Percentiles rank a stretch among this genome's conserved stretches.
These are phyloP conservation scores for Psidium guajava DNA, from an alignment of 345 rosid species.

Conservation along the genomic window DNA sequence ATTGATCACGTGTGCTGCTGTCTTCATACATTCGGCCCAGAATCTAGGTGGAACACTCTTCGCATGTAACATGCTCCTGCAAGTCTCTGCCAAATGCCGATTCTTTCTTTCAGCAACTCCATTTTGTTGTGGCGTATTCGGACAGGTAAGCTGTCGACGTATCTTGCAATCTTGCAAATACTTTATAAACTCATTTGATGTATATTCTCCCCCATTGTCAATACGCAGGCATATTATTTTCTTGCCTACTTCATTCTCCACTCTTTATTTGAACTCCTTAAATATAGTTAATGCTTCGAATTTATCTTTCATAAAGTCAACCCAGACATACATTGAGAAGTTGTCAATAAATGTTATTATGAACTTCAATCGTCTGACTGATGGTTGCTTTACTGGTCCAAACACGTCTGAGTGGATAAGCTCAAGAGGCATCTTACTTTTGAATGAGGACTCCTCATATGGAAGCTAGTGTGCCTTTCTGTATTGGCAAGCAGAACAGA, in stretches of 20 bases:
- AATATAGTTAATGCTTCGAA: not conserved
- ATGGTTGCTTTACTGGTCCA: not conserved
- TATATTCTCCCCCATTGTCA: not conserved
- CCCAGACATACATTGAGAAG: not conserved
- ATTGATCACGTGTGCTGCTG: not conserved
- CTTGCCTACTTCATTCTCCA: not conserved
- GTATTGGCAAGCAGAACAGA: not conserved
- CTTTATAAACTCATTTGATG: not conserved
- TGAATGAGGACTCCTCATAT: not conserved
- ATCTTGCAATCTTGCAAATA: not conserved
- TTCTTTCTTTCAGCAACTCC: not conserved
- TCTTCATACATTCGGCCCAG: slow-evolving; percentile 2
- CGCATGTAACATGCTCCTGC: not conserved
- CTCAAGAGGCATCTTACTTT: not conserved
- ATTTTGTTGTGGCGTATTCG: not conserved
- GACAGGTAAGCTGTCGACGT: too few relatives aligned
- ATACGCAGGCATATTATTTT: not conserved
- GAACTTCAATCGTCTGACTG: not conserved
- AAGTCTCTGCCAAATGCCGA: not conserved
- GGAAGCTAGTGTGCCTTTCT: not conserved
- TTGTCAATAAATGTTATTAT: slow-evolving; percentile 6
- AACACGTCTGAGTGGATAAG: slow-evolving; percentile 8
- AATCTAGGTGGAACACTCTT: not conserved
- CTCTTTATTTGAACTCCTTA: not conserved
- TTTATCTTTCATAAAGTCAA: not conserved